Percentiles rank a stretch among this genome's conserved stretches.
Conservation (phyloP, 2,329 filamentous ascomycete genomes). For the Pseudopyricularia cyperi region DNA sequence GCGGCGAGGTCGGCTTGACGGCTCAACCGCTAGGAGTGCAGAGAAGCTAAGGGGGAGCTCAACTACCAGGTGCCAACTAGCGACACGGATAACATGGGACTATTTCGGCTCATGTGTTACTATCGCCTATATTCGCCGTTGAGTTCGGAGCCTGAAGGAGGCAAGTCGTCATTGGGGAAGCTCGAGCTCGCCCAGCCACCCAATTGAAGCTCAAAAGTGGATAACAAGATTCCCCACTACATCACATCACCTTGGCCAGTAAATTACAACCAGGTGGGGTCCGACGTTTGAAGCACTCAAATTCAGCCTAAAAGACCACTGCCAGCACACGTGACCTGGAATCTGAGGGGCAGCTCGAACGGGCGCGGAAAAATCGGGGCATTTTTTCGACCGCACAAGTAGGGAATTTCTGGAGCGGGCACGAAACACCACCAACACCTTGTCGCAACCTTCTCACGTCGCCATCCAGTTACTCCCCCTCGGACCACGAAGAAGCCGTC, state of each 20-base stretch:
- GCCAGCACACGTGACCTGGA: not conserved
- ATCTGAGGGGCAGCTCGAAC: not conserved
- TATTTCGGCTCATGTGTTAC: too few relatives aligned
- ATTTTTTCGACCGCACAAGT: not conserved
- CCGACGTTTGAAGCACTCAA: too few relatives aligned
- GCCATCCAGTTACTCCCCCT: constrained; percentile 24
- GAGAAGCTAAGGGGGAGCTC: too few relatives aligned
- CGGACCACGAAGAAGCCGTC: constrained; percentile 33
- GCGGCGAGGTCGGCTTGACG: too few relatives aligned
- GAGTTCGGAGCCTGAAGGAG: not conserved
- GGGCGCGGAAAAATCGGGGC: not conserved
- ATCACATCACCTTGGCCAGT: not conserved
- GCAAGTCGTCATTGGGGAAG: not conserved
- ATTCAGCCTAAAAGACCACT: too few relatives aligned
- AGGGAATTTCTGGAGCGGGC: not conserved
- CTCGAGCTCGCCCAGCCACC: not conserved
- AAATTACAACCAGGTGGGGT: not conserved
- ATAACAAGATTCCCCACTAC: not conserved
- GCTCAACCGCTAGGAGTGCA: too few relatives aligned
- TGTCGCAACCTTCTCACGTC: constrained; percentile 5
- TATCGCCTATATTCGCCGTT: not conserved
- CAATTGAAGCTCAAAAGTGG: not conserved
- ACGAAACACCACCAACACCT: not conserved
- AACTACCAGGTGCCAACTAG: not conserved
- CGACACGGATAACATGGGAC: too few relatives aligned